Evolutionary conservation across 306 rosid genomes (phyloP).

Genomic region (Dryas drummondii): DNA sequence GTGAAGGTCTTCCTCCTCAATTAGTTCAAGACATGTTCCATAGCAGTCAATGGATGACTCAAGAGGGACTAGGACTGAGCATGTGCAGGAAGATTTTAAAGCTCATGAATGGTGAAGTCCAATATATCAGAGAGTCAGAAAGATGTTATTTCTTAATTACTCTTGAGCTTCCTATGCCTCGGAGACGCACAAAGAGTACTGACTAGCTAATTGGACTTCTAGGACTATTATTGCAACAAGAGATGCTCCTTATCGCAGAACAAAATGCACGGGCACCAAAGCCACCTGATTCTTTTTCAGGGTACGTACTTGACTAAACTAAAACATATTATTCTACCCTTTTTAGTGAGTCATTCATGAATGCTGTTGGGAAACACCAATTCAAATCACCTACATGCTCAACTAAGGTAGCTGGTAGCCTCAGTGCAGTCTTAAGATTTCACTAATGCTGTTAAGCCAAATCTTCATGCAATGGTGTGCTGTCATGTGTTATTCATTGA

Average conservation of each 20-base stretch:
- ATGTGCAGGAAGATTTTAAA: constrained; percentile 90
- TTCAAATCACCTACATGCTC: constrained; percentile 26
- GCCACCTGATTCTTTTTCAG: constrained; percentile 29
- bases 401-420: constrained; percentile 24
- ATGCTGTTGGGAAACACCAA: constrained; percentile 32
- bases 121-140: constrained; percentile 91
- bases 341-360: constrained; percentile 29
- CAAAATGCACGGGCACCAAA: constrained; percentile 27
- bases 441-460: constrained; percentile 32
- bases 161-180: constrained; percentile 81
- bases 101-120: constrained; percentile 92
- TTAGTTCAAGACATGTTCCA: constrained; percentile 95
- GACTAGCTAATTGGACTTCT: constrained; percentile 36
- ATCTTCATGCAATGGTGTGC: constrained; percentile 31
- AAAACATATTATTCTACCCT: constrained; percentile 27
- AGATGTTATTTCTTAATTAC: constrained; percentile 72
- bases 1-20: constrained; percentile 92
- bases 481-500: constrained; percentile 23
- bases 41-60: constrained; percentile 71
- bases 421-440: constrained; percentile 34
- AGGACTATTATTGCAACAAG: constrained; percentile 28
- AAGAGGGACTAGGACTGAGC: constrained; percentile 90
- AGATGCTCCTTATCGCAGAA: constrained; percentile 29
- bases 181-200: constrained; percentile 32
- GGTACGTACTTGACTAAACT: constrained; percentile 19